Percentiles rank a stretch among this genome's conserved stretches.
Conservation (phyloP, 2,329 filamentous ascomycete species). For the Colletotrichum sp. region DNA sequence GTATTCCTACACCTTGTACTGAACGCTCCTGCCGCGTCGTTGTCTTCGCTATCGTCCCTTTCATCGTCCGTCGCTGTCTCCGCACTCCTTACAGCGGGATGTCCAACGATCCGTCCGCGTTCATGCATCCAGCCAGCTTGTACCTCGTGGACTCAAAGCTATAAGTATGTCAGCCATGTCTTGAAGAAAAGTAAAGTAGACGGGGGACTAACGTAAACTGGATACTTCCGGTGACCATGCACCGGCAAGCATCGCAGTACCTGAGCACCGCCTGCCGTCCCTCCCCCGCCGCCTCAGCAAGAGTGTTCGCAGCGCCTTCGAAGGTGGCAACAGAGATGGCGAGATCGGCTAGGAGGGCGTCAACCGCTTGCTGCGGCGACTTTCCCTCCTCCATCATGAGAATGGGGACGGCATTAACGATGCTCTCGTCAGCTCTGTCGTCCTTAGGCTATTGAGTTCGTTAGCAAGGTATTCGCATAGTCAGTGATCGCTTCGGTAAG, state of each 20-base stretch:
- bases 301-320: conserved; percentile 23
- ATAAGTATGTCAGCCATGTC: neutral
- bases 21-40: neutral
- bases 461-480: neutral
- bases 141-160: conserved; percentile 39
- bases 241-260: conserved; percentile 34
- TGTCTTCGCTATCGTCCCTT: neutral
- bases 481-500: neutral
- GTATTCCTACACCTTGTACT: neutral
- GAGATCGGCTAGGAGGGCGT: conserved; percentile 25
- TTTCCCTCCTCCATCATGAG: conserved; percentile 25
- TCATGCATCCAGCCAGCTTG: conserved; percentile 31
- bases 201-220: conserved; percentile 34
- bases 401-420: conserved; percentile 33
- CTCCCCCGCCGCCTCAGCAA: conserved; percentile 12
- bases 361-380: conserved; percentile 18
- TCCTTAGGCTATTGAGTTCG: neutral
- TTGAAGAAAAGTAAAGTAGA: neutral
- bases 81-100: conserved; percentile 29
- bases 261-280: conserved; percentile 10
- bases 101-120: conserved; percentile 36
- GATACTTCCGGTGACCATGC: conserved; percentile 34
- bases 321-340: conserved; percentile 26
- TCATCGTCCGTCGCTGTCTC: neutral
- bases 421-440: conserved; percentile 24